Conservation (phyloP, 2,329 filamentous ascomycete species). For the Xylaria sp. region DNA sequence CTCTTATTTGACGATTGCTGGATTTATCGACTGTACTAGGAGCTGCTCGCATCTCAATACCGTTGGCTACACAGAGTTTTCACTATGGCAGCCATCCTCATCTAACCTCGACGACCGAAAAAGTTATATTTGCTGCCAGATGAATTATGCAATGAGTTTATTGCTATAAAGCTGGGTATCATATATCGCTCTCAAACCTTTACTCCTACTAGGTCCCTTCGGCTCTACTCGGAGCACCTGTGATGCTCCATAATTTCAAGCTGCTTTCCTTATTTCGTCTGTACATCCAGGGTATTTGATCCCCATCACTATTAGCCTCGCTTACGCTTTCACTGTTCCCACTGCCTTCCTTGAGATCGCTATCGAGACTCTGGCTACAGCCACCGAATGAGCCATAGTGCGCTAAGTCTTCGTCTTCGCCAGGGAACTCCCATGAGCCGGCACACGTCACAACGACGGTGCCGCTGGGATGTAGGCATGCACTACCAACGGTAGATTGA, state of each 20-base stretch:
- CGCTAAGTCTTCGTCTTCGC: constrained; percentile 34
- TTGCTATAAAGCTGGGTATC: constrained; percentile 37
- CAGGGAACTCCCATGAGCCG: constrained; percentile 60
- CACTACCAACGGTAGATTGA: constrained; percentile 60
- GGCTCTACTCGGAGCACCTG: constrained; percentile 25
- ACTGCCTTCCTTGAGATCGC: constrained; percentile 7
- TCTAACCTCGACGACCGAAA: background rate
- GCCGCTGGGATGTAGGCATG: constrained; percentile 64
- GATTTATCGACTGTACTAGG: constrained; percentile 32
- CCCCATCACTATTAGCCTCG: constrained; percentile 24
- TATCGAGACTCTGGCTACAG: constrained; percentile 14
- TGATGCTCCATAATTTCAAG: constrained; percentile 60
- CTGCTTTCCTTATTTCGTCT: constrained; percentile 55
- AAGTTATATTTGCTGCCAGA: background rate
- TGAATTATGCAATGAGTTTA: background rate
- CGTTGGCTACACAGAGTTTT: constrained; percentile 15
- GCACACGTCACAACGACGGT: constrained; percentile 68
- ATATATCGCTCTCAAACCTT: constrained; percentile 17
- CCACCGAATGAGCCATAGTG: constrained; percentile 2
- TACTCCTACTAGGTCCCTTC: constrained; percentile 6
- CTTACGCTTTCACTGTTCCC: constrained; percentile 24
- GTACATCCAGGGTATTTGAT: constrained; percentile 43
- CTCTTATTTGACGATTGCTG: constrained; percentile 9
- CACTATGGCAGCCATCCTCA: background rate
- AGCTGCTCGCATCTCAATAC: constrained; percentile 15